Evolutionary conservation across 1,284 basidiomycete genomes (phyloP), one percentile per base, ranked within the genome.

Genomic region (Meripilus lineatus): DNA sequence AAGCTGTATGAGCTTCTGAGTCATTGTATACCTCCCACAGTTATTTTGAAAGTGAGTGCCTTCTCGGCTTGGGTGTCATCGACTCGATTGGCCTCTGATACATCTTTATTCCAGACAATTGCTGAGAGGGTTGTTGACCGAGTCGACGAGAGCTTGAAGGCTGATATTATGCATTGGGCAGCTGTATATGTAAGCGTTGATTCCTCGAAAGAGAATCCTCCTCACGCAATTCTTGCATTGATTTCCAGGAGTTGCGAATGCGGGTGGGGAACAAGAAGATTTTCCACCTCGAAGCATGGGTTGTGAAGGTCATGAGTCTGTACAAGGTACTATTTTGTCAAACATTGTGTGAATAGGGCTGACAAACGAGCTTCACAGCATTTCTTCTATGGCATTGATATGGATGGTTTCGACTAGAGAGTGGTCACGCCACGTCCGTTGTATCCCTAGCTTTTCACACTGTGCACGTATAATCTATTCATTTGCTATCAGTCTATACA

Each of bases 1-100:
- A 97, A 95, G 68, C 76, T 98, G 41, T 99, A 99, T 64, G 96
- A 99, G 67, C 73, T 99, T 38, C 72, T 99, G 47, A 92, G 89
- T 48, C 96, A 99, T 62, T 98, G 95, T 62, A 97, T 99, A 63
- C 96, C 96, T n/a, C 88, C 96, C 2, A 88, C 89, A 0, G 70
- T 94, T 33, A 82, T 97, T 37, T 65, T 97, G 37, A 93, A 95
- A 77, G 93, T 93, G 43, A 44, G 70, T 46, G 7, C 14, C 2
- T 34, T 18, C 26, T 41, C n/a, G n/a, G 22, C 33, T n/a, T n/a
- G n/a, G n/a, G n/a, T n/a, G n/a, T n/a, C n/a, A n/a, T n/a, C n/a
- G n/a, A n/a, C n/a, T n/a, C n/a, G n/a, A n/a, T n/a, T n/a, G n/a
- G n/a, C n/a, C n/a, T n/a, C 20, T 45, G 32, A 35, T 48, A n/a